Evolutionary conservation across 345 rosid species (phyloP), one percentile per base, ranked within the genome.

Genomic region (Aegle marmelos): DNA sequence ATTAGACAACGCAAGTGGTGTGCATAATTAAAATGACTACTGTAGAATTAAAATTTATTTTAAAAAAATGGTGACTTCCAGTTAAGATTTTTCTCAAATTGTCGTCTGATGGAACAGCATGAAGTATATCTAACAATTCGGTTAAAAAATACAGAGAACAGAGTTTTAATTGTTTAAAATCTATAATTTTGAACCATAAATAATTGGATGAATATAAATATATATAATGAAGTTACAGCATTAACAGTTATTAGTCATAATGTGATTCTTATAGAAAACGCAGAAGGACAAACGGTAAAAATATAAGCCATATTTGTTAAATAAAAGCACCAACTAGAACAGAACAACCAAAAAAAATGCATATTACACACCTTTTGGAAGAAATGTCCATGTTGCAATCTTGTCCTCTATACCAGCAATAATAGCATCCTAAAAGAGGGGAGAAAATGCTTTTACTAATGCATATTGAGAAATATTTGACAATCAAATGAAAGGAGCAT

Each of bases 311-410:
- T 9, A 33, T 28, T 72, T 4, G 7, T 7, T 34, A 17, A 54
- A 37, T 27, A 19, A 39, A 41, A 9, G 0, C 59, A 22, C 78
- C 19, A 54, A 9, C 2, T 9, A 66, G 59, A 56, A 39, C 21
- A 9, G 70, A 28, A n/a, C 1, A 70, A 33, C 17, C 0, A 45
- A n/a, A 39, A 72, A 72, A 45, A 13, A 48, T 7, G 13, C 2
- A 41, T 33, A 77, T 57, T 27, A 36, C 33, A 60, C 70, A 95
- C 97, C 99, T 92, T 91, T 95, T 74, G 98, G 99, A 69, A 95
- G 99, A 79, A 95, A 95, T 37, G 99, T 89, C 98, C 99, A 95
- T 62, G 97, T 86, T 53, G 96, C 85, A 78, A 95, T 91, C 87
- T 95, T 95, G 62, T 92, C 99, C 81, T 95, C 99, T 76, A 95